phyloP scores from a whole-genome alignment of 2,329 filamentous ascomycete species.

The Torrubiella hemipterigena region DNA sequence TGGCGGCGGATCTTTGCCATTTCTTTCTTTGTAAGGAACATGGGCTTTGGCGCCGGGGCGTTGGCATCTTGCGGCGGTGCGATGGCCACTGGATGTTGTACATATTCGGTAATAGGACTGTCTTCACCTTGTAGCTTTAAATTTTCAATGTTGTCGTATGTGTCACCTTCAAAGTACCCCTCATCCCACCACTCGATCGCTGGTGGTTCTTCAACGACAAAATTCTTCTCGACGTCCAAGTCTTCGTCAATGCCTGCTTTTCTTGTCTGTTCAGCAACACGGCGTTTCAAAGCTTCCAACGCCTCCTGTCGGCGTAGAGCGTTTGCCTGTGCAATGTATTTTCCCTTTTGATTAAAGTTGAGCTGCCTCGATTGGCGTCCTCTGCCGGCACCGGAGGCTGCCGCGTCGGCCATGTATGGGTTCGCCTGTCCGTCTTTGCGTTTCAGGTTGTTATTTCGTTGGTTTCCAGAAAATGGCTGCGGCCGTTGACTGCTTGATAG shows the following conservation, averaged over 20 bases:
- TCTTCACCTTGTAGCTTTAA: conserved; percentile 70
- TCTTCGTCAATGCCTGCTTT: conserved; percentile 94
- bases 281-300: conserved; percentile 88
- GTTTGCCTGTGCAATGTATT: conserved; percentile 91
- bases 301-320: conserved; percentile 78
- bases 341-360: conserved; percentile 88
- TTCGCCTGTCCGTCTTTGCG: conserved; percentile 43
- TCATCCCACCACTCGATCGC: conserved; percentile 98
- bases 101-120: conserved; percentile 77
- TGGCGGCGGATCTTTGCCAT: conserved; percentile 84
- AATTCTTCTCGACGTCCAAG: conserved; percentile 77
- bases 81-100: conserved; percentile 85
- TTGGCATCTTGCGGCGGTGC: conserved; percentile 87
- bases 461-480: too few relatives aligned
- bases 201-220: conserved; percentile 71
- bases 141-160: conserved; percentile 60
- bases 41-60: conserved; percentile 66
- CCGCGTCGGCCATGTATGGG: conserved; percentile 69
- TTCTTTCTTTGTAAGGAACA: conserved; percentile 86
- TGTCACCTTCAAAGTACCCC: conserved; percentile 62
- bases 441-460: too few relatives aligned
- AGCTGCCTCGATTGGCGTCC: conserved; percentile 60
- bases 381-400: conserved; percentile 45
- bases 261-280: conserved; percentile 75
- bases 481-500: conserved; percentile 8